phyloP scores from a whole-genome alignment of 352 stramenopile species.

The Paralagenidium karlingii region DNA sequence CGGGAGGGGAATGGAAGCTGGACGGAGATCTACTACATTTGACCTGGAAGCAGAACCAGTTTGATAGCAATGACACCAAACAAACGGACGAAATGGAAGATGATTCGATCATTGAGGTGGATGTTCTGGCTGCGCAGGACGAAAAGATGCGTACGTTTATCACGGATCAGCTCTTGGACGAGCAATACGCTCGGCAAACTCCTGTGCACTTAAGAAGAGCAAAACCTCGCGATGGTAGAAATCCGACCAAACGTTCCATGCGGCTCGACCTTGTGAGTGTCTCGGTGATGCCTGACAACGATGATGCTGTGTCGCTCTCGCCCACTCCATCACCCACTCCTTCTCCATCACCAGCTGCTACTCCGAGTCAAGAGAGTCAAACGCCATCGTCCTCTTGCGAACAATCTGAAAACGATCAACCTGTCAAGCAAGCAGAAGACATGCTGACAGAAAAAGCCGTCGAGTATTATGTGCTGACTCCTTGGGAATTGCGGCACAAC shows the following conservation, averaged over 20 bases:
- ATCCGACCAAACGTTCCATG: background rate
- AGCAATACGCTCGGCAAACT: constrained; percentile 42
- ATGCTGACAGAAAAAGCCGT: constrained; percentile 5
- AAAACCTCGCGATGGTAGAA: background rate
- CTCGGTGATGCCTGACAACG: too few species aligned
- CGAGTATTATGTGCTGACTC: constrained; percentile 45
- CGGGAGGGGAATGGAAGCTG: constrained; percentile 61
- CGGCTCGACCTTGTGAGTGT: background rate
- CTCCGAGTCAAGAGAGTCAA: background rate
- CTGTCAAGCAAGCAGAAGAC: background rate
- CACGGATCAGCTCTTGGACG: constrained; percentile 48
- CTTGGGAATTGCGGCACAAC: constrained; percentile 57
- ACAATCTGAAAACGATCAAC: background rate
- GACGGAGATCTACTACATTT: constrained; percentile 73
- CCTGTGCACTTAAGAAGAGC: constrained; percentile 33
- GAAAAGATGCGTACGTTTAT: constrained; percentile 62
- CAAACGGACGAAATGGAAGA: constrained; percentile 10
- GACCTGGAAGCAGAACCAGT: constrained; percentile 36
- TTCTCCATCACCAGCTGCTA: too few species aligned
- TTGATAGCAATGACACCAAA: constrained; percentile 2
- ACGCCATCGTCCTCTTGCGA: background rate
- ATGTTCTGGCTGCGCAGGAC: constrained; percentile 68
- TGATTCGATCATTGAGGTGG: constrained; percentile 46
- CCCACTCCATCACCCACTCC: too few species aligned
- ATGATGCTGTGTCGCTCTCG: too few species aligned